These are phyloP conservation scores for Caloboletus inedulis DNA, from an alignment of 1,284 basidiomycete species.

Conservation along the genomic window DNA sequence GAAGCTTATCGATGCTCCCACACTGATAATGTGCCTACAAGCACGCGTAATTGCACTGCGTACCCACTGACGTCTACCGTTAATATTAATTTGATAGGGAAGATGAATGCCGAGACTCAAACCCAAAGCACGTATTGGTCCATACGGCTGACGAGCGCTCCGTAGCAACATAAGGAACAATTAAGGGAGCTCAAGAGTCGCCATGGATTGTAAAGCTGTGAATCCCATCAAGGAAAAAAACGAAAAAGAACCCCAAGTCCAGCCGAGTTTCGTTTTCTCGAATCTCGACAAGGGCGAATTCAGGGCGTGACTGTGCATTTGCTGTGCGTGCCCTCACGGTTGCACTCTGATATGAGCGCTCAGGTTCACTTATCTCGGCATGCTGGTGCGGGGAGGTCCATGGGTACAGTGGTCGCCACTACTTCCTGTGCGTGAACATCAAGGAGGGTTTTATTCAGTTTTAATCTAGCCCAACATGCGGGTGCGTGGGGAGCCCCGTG, in stretches of 20 bases:
- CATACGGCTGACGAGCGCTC: not conserved
- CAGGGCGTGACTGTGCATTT: no score
- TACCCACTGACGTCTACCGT: not conserved
- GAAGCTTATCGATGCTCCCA: not conserved
- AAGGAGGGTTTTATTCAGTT: not conserved
- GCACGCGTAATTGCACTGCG: not conserved
- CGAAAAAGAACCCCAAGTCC: not conserved
- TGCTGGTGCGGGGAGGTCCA: not conserved
- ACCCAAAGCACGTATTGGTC: not conserved
- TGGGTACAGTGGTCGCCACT: not conserved
- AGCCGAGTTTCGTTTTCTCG: not conserved
- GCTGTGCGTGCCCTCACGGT: not conserved
- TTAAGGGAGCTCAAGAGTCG: not conserved
- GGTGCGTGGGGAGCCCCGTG: slow-evolving; percentile 1
- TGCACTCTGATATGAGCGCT: not conserved
- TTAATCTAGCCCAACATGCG: slow-evolving; percentile 1
- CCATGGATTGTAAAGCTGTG: not conserved
- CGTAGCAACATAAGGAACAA: not conserved
- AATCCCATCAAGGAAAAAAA: not conserved
- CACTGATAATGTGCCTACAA: not conserved
- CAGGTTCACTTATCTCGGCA: not conserved
- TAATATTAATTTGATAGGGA: not conserved
- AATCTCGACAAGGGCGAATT: not conserved
- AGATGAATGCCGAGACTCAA: not conserved
- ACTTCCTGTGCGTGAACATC: slow-evolving; percentile 13